Conservation (phyloP, 768 basidiomycete species). For the Omphalotus guepiniiformis region DNA sequence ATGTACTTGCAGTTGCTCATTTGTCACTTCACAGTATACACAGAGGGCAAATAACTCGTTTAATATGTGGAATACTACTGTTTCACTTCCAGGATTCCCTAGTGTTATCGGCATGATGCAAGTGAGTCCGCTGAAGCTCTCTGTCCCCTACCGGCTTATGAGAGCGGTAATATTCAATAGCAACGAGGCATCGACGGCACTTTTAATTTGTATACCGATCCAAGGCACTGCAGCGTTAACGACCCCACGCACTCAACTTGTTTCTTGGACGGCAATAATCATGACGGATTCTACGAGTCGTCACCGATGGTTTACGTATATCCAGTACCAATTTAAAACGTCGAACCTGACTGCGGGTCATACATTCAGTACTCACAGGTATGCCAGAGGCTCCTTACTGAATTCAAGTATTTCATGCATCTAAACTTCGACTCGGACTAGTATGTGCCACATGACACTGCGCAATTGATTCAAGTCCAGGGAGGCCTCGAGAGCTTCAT, state of each 20-base stretch:
- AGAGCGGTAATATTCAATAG: constrained; percentile 24
- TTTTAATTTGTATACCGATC: constrained; percentile 63
- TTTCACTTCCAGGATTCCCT: constrained; percentile 45
- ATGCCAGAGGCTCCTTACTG: constrained; percentile 11
- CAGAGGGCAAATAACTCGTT: constrained; percentile 51
- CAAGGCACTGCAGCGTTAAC: constrained; percentile 61
- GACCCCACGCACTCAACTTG: constrained; percentile 56
- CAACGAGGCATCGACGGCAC: constrained; percentile 53
- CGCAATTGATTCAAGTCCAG: constrained; percentile 56
- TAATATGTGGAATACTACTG: constrained; percentile 59
- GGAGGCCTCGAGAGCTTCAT: constrained; percentile 54
- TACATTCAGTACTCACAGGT: constrained; percentile 53
- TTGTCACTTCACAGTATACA: constrained; percentile 38
- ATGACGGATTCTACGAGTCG: constrained; percentile 66
- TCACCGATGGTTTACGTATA: constrained; percentile 51
- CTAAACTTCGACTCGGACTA: constrained; percentile 18
- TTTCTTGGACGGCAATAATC: constrained; percentile 50
- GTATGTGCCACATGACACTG: constrained; percentile 65
- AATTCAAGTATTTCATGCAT: not conserved
- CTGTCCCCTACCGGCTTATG: not conserved
- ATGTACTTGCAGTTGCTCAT: not conserved
- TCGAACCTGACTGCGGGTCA: not conserved
- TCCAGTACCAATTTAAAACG: not conserved
- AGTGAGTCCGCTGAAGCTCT: constrained; percentile 25
- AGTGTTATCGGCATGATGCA: constrained; percentile 58